Percentiles rank a stretch among this genome's conserved stretches.
phyloP scores from a whole-genome alignment of 192 early-diverging fungal species.

The Fimicolochytrium jonesii region DNA sequence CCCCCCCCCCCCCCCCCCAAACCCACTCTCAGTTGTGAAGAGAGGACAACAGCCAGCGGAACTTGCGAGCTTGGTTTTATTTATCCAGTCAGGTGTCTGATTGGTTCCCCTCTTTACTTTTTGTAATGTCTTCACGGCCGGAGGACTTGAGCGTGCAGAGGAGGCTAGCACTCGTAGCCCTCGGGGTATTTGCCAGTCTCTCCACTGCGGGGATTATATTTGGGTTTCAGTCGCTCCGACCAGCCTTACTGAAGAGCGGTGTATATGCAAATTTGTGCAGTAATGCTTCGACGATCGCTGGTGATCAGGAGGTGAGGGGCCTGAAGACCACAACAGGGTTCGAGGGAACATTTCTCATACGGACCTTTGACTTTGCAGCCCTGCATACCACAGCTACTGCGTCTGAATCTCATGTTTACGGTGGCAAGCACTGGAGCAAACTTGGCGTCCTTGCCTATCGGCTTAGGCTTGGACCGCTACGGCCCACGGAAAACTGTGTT shows the following conservation, averaged over 20 bases:
- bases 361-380: conserved; percentile 2
- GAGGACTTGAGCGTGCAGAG: no score
- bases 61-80: no score
- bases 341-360: no score
- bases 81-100: no score
- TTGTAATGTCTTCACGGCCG: no score
- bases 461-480: conserved; percentile 10
- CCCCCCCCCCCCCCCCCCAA: no score
- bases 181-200: conserved; percentile 5
- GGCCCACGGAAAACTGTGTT: conserved; percentile 18
- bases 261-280: conserved; percentile 15
- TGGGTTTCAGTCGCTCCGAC: conserved; percentile 22
- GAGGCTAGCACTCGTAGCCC: conserved; percentile 1
- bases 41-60: no score
- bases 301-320: no score
- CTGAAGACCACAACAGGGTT: neutral
- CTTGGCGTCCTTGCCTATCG: conserved; percentile 22
- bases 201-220: conserved; percentile 22
- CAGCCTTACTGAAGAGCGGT: conserved; percentile 2
- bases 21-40: no score
- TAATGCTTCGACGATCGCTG: no score
- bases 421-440: conserved; percentile 14
- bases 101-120: no score
- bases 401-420: conserved; percentile 24
- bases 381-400: conserved; percentile 15